These are phyloP conservation scores for Gleditsia sinensis DNA, from an alignment of 306 rosid species.

Conservation along the genomic window DNA sequence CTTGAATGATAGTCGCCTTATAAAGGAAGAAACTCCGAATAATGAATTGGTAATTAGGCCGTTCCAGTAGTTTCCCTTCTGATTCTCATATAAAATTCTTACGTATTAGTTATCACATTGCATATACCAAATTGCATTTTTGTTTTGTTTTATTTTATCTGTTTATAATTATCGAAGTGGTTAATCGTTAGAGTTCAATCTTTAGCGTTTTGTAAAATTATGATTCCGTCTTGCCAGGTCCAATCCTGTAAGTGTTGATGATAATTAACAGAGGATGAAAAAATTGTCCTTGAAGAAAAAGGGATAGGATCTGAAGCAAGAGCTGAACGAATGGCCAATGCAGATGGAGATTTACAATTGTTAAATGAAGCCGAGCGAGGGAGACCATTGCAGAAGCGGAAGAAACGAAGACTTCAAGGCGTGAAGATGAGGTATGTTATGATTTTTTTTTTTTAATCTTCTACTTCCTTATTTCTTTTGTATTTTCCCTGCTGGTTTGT, in stretches of 20 bases:
- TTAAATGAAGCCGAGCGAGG: too few species aligned
- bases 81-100: constrained; percentile 18
- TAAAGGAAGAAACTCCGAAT: constrained; percentile 55
- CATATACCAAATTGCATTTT: not conserved
- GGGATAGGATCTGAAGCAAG: constrained; percentile 59
- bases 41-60: constrained; percentile 56
- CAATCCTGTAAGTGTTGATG: constrained; percentile 35
- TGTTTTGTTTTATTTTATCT: constrained; percentile 5
- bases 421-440: constrained; percentile 62
- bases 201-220: not conserved
- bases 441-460: not conserved
- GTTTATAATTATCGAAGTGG: not conserved
- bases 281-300: constrained; percentile 55
- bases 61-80: constrained; percentile 19
- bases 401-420: constrained; percentile 59
- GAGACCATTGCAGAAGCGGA: constrained; percentile 61
- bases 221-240: constrained; percentile 32
- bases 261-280: constrained; percentile 44
- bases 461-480: not conserved
- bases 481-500: not conserved
- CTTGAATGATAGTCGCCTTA: constrained; percentile 94
- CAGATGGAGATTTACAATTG: too few species aligned
- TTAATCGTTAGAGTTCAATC: not conserved
- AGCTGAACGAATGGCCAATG: constrained; percentile 54
- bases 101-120: constrained; percentile 28